A percentile compares a stretch with the other conserved stretches of the same genome.
Conservation (phyloP, 108 stramenopile species). For the Fragilaria crotonensis region DNA sequence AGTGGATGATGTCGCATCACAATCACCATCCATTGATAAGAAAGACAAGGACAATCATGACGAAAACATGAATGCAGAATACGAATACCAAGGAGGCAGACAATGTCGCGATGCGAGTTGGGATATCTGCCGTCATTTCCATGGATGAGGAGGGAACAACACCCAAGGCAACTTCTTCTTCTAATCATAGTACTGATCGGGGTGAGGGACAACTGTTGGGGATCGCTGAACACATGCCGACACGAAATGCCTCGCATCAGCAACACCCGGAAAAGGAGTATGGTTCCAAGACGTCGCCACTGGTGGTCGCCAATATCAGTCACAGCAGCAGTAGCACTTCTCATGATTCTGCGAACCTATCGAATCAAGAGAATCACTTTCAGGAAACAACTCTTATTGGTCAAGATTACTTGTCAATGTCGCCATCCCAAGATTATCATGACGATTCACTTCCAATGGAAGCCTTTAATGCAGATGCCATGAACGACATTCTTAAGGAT, state of each 20-base stretch:
- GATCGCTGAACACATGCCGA: no score
- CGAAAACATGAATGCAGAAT: neutral
- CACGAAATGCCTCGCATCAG: neutral
- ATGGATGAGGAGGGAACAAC: neutral
- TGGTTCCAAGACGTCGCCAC: neutral
- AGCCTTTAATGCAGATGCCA: neutral
- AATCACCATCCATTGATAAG: neutral
- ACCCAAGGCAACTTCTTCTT: neutral
- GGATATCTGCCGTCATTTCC: neutral
- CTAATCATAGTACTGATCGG: no score
- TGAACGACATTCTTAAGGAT: neutral
- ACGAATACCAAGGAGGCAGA: neutral
- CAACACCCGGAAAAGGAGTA: neutral
- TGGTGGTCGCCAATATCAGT: no score
- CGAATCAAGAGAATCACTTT: neutral
- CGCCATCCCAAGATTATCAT: neutral
- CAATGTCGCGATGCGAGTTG: neutral
- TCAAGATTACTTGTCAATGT: neutral
- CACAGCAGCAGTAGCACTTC: no score
- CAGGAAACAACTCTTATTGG: neutral
- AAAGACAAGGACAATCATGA: neutral
- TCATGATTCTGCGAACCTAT: neutral
- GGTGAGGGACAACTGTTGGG: no score
- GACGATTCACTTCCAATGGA: neutral
- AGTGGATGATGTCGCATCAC: neutral